Evolutionary conservation across 1,284 basidiomycete species (phyloP).

Genomic region (Kalmanozyma brasiliensis): DNA sequence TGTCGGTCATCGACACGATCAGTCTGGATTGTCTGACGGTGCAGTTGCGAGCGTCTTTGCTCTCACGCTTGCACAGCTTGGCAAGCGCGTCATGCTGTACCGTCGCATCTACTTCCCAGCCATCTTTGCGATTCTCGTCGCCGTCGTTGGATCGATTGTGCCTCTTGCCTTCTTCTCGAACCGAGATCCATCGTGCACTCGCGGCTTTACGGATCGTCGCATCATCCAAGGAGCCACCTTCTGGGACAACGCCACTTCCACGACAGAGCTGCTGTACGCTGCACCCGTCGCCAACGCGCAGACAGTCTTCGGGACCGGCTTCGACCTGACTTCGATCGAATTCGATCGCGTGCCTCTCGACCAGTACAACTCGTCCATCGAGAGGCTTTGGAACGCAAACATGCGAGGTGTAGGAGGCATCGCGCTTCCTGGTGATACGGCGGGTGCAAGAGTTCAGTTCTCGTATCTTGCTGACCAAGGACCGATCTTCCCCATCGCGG

Average conservation of each 20-base stretch:
- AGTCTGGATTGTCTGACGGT: slow-evolving; percentile 72
- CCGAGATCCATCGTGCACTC: slow-evolving; percentile 72
- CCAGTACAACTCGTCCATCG: slow-evolving; percentile 15
- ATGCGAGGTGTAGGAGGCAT: slow-evolving; percentile 22
- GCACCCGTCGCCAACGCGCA: slow-evolving; percentile 27
- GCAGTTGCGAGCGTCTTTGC: slow-evolving; percentile 72
- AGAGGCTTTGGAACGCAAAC: slow-evolving; percentile 10
- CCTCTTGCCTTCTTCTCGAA: slow-evolving; percentile 76
- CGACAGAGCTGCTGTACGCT: slow-evolving; percentile 27
- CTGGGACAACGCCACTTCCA: slow-evolving; percentile 16
- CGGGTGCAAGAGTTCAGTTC: slow-evolving; percentile 13
- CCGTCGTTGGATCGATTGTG: slow-evolving; percentile 75
- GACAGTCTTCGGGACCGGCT: slow-evolving; percentile 19
- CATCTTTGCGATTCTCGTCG: slow-evolving; percentile 74
- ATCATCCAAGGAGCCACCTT: slow-evolving; percentile 55
- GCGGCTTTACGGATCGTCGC: slow-evolving; percentile 59
- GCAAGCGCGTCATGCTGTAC: slow-evolving; percentile 77
- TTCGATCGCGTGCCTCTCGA: slow-evolving; percentile 25
- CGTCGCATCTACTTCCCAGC: slow-evolving; percentile 78
- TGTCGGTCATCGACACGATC: slow-evolving; percentile 11
- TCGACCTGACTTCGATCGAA: slow-evolving; percentile 14
- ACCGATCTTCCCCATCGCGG: slow-evolving; percentile 17
- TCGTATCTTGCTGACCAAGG: slow-evolving; percentile 30
- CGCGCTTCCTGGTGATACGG: slow-evolving; percentile 8
- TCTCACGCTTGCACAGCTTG: slow-evolving; percentile 78